These are phyloP conservation scores for Silene coronaria DNA, from an alignment of 179 eudicot species.

Conservation along the genomic window DNA sequence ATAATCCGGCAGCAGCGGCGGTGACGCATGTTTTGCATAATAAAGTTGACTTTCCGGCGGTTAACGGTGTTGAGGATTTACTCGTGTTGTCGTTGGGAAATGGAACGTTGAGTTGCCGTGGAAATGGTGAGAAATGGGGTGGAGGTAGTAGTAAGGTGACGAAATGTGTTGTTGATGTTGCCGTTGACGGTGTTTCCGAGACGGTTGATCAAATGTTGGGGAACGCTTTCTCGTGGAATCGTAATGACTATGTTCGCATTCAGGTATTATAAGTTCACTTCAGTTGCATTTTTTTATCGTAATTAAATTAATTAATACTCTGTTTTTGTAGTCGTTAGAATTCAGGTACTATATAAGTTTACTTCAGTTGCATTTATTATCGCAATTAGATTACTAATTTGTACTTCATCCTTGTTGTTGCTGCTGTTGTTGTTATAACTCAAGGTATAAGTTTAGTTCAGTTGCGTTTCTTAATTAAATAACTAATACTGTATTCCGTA, in stretches of 20 bases:
- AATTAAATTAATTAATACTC: too few species aligned
- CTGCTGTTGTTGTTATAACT: too few species aligned
- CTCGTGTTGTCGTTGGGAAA: slow-evolving; percentile 71
- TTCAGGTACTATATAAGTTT: too few species aligned
- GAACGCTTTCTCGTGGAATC: slow-evolving; percentile 77
- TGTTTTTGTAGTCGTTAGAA: too few species aligned
- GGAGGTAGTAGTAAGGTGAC: slow-evolving; percentile 28
- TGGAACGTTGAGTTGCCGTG: slow-evolving; percentile 39
- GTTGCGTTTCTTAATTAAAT: too few species aligned
- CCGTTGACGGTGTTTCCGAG: slow-evolving; percentile 80
- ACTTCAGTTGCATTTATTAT: too few species aligned
- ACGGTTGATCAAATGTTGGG: slow-evolving; percentile 85
- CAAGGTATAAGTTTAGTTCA: too few species aligned
- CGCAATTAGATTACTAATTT: too few species aligned
- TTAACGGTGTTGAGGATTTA: slow-evolving; percentile 73
- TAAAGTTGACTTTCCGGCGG: slow-evolving; percentile 73
- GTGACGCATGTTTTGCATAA: slow-evolving; percentile 84
- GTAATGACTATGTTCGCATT: slow-evolving; percentile 66
- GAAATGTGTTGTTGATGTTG: slow-evolving; percentile 49
- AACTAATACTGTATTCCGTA: neutral
- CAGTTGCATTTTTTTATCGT: neutral
- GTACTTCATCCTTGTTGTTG: too few species aligned
- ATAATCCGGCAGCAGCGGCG: slow-evolving; percentile 79
- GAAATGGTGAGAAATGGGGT: neutral
- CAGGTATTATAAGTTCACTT: slow-evolving; percentile 45